These are phyloP conservation scores for Botryosphaeria dothidea DNA, from an alignment of 2,329 filamentous ascomycete species.

Conservation along the genomic window DNA sequence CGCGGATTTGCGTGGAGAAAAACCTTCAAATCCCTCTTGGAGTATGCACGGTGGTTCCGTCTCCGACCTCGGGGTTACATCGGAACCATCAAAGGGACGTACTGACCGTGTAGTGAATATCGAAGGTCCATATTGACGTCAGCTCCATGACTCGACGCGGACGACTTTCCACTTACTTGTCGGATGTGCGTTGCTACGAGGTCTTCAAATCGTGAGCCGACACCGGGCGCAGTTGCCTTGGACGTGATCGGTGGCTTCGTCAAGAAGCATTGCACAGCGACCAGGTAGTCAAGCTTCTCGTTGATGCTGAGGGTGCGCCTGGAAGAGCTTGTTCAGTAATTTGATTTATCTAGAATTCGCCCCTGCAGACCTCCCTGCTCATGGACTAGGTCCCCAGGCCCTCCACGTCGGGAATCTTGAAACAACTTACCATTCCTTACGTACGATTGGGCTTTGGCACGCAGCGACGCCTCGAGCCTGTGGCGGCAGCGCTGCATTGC, in stretches of 20 bases:
- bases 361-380: neutral
- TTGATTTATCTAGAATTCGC: neutral
- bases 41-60: neutral
- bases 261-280: slow-evolving; percentile 37
- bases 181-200: slow-evolving; percentile 39
- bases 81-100: neutral
- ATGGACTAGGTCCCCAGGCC: too few relatives aligned
- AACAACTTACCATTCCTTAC: slow-evolving; percentile 13
- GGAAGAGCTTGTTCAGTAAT: neutral
- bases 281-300: slow-evolving; percentile 36
- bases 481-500: neutral
- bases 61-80: neutral
- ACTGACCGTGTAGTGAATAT: slow-evolving; percentile 5
- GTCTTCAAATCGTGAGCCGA: slow-evolving; percentile 38
- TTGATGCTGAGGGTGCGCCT: slow-evolving; percentile 28
- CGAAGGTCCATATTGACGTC: neutral
- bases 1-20: neutral
- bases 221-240: slow-evolving; percentile 30
- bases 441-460: slow-evolving; percentile 5
- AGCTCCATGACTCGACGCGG: neutral
- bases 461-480: neutral
- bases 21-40: neutral
- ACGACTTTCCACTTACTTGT: slow-evolving; percentile 29
- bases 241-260: slow-evolving; percentile 33
- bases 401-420: neutral